A percentile compares a stretch with the other conserved stretches of the same genome.
These are phyloP conservation scores for Colletotrichum caudatum DNA, from an alignment of 2,329 filamentous ascomycete genomes.

Conservation along the genomic window DNA sequence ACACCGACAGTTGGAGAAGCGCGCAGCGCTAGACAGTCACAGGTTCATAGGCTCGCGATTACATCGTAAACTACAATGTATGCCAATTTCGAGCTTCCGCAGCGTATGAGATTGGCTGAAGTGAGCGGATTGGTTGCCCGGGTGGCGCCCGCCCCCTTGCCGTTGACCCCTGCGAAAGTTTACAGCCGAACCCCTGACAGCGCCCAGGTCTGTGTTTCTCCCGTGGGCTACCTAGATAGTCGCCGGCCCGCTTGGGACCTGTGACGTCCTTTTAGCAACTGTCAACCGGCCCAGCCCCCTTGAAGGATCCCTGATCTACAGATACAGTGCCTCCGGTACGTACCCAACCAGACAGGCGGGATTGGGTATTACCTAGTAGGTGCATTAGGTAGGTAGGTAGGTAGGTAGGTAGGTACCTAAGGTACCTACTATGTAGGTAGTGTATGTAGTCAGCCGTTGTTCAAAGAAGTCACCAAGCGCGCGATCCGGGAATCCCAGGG, in stretches of 20 bases:
- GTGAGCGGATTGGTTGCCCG: constrained; percentile 12
- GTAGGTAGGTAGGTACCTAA: not conserved
- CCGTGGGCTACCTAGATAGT: constrained; percentile 12
- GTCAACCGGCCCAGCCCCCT: constrained; percentile 16
- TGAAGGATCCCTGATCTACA: not conserved
- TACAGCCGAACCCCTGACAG: constrained; percentile 26
- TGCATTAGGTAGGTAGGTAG: too few relatives aligned
- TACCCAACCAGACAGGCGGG: not conserved
- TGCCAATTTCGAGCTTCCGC: constrained; percentile 2
- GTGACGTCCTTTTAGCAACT: constrained; percentile 19
- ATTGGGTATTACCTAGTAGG: too few relatives aligned
- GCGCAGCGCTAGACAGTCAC: too few relatives aligned
- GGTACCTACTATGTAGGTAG: too few relatives aligned
- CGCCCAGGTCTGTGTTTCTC: constrained; percentile 15
- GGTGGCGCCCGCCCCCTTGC: constrained; percentile 10
- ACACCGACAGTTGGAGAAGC: not conserved
- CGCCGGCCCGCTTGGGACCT: constrained; percentile 12
- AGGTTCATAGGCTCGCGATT: not conserved
- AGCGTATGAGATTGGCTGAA: constrained; percentile 13
- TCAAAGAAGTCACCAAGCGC: not conserved
- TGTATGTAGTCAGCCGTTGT: not conserved
- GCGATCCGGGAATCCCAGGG: not conserved
- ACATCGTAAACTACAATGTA: too few relatives aligned
- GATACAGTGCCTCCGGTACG: not conserved
- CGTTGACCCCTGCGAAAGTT: constrained; percentile 26